Evolutionary conservation across 2,329 filamentous ascomycete species (phyloP).

Genomic region (Leptographium flavum): DNA sequence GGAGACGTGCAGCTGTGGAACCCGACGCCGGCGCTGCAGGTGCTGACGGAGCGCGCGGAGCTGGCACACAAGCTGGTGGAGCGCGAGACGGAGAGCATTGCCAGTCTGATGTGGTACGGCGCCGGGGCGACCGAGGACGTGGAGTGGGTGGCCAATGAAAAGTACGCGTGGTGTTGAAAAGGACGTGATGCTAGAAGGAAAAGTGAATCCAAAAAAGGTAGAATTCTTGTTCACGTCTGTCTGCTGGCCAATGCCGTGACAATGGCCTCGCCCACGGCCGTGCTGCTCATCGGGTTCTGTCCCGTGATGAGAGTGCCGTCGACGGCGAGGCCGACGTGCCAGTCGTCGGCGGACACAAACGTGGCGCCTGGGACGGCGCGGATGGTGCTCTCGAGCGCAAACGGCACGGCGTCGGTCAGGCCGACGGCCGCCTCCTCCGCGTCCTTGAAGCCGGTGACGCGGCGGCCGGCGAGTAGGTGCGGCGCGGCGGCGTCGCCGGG

Average conservation of each 20-base stretch:
- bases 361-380: constrained; percentile 33
- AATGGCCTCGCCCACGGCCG: constrained; percentile 36
- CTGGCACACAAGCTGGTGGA: constrained; percentile 36
- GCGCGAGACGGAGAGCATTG: constrained; percentile 52
- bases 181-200: neutral
- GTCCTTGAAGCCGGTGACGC: constrained; percentile 46
- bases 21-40: constrained; percentile 40
- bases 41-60: constrained; percentile 30
- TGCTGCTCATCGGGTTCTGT: constrained; percentile 41
- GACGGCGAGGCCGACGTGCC: constrained; percentile 26
- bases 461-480: constrained; percentile 38
- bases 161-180: constrained; percentile 67
- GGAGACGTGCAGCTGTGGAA: constrained; percentile 72
- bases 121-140: constrained; percentile 34
- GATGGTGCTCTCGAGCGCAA: constrained; percentile 44
- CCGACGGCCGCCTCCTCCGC: constrained; percentile 34
- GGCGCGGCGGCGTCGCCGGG: constrained; percentile 25
- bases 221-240: too few relatives aligned
- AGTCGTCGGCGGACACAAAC: constrained; percentile 41
- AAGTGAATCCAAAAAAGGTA: neutral
- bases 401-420: constrained; percentile 32
- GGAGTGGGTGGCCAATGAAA: constrained; percentile 64
- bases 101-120: constrained; percentile 60
- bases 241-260: constrained; percentile 13
- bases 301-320: constrained; percentile 40